phyloP scores from a whole-genome alignment of 2,329 filamentous ascomycete species.

The Raffaelea ambrosiae region DNA sequence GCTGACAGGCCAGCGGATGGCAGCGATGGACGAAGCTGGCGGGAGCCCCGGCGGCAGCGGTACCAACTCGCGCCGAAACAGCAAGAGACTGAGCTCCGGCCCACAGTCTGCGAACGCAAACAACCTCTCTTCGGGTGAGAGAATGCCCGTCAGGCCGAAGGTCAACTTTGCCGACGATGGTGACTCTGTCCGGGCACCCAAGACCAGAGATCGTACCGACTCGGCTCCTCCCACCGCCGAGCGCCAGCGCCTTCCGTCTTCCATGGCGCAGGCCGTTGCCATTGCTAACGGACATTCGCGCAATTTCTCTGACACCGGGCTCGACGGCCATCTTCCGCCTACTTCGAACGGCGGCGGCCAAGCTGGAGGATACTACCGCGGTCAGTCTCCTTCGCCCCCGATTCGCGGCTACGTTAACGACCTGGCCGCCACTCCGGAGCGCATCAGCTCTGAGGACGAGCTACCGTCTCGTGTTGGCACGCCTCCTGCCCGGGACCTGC shows the following conservation, averaged over 20 bases:
- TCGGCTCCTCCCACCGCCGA: constrained; percentile 39
- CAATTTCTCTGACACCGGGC: constrained; percentile 39
- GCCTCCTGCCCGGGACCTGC: constrained; percentile 38
- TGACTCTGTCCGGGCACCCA: constrained; percentile 39
- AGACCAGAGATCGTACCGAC: constrained; percentile 35
- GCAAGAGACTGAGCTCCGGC: constrained; percentile 47
- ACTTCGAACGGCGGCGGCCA: background rate
- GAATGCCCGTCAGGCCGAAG: constrained; percentile 23
- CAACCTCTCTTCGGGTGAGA: constrained; percentile 5
- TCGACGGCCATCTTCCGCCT: constrained; percentile 11
- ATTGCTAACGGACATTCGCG: constrained; percentile 29
- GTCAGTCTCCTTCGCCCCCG: constrained; percentile 20
- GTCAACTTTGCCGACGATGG: constrained; percentile 52
- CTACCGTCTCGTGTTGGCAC: constrained; percentile 23
- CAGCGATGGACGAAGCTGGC: constrained; percentile 44
- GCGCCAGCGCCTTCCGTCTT: constrained; percentile 25
- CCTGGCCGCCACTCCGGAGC: constrained; percentile 39
- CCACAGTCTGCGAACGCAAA: constrained; percentile 17
- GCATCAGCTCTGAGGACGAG: constrained; percentile 51
- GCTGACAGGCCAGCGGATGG: constrained; percentile 72
- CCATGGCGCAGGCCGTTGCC: constrained; percentile 18
- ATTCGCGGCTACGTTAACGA: constrained; percentile 32
- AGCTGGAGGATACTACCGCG: background rate
- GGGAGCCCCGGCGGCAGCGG: constrained; percentile 15
- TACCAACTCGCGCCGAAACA: constrained; percentile 47